phyloP scores from a whole-genome alignment of 2,329 filamentous ascomycete species.

The Thermoascus crustaceus region DNA sequence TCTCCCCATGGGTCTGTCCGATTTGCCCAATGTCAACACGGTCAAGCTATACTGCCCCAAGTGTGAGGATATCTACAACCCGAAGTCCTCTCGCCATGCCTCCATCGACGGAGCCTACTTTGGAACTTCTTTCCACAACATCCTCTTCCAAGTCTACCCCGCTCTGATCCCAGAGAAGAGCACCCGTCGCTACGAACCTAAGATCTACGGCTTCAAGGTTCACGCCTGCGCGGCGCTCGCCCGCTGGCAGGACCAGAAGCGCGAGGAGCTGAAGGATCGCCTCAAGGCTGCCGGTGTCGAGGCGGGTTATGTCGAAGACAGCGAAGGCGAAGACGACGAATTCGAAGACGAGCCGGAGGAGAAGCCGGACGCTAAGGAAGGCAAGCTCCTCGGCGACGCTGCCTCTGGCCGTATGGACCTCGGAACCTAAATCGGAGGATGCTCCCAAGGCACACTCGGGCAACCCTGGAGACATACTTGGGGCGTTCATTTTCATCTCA shows the following conservation, averaged over 20 bases:
- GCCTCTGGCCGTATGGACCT: constrained; percentile 30
- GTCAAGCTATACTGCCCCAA: constrained; percentile 96
- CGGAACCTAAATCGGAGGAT: constrained; percentile 18
- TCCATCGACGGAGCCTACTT: constrained; percentile 97
- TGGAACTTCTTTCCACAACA: constrained; percentile 96
- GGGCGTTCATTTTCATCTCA: too few species aligned
- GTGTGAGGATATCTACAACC: constrained; percentile 98
- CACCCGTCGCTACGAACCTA: constrained; percentile 75
- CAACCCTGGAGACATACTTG: too few species aligned
- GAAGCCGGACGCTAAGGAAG: constrained; percentile 13
- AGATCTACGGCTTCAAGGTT: constrained; percentile 91
- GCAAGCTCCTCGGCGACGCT: constrained; percentile 20
- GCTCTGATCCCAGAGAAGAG: constrained; percentile 80
- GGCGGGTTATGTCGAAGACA: constrained; percentile 66
- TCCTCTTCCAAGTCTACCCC: constrained; percentile 97
- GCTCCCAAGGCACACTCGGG: too few species aligned
- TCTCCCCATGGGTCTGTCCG: constrained; percentile 87
- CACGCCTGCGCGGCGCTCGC: constrained; percentile 81
- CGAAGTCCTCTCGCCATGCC: constrained; percentile 91
- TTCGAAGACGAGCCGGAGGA: constrained; percentile 40
- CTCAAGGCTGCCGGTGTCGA: constrained; percentile 63
- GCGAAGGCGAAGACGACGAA: constrained; percentile 51
- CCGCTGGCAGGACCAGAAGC: constrained; percentile 78
- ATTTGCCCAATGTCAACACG: constrained; percentile 76
- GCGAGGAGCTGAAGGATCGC: constrained; percentile 73